Percentiles rank a stretch among this genome's conserved stretches.
These are phyloP conservation scores for Cornus kousa DNA, from an alignment of 148 eudicot genomes.

Conservation along the genomic window DNA sequence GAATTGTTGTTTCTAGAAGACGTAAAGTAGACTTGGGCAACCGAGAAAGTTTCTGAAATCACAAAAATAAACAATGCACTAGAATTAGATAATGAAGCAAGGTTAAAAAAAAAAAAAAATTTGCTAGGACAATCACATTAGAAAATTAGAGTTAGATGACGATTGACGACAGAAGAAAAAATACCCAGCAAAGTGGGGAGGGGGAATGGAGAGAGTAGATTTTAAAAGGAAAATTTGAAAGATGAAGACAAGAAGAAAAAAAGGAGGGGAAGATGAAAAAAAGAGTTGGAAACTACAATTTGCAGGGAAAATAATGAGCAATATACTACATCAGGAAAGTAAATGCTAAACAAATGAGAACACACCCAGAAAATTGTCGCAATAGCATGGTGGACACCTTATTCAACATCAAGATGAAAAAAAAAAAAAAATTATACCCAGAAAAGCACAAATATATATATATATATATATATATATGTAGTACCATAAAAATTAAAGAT, in stretches of 20 bases:
- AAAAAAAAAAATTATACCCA: background rate
- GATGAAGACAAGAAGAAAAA: background rate
- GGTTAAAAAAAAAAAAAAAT: background rate
- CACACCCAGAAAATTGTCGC: background rate
- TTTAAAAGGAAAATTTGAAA: constrained; percentile 1
- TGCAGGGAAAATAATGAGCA: background rate
- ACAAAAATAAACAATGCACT: background rate
- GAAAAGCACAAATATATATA: background rate
- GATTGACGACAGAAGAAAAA: background rate
- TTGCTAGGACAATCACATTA: background rate
- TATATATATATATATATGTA: background rate
- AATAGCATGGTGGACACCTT: background rate
- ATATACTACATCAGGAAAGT: background rate
- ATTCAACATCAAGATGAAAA: background rate
- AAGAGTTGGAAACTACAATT: background rate
- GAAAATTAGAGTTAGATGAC: background rate
- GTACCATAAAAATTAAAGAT: background rate
- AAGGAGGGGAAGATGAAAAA: background rate
- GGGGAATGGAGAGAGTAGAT: too few species aligned
- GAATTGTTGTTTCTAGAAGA: constrained; percentile 73
- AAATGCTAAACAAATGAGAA: background rate
- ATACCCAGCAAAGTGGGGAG: too few species aligned
- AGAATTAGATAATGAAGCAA: background rate
- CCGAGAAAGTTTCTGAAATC: constrained; percentile 82
- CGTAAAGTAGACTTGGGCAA: constrained; percentile 78